A percentile compares a stretch with the other conserved stretches of the same genome.
Evolutionary conservation across 176 grass and related monocot species (phyloP).

Genomic region (Zizania latifolia): DNA sequence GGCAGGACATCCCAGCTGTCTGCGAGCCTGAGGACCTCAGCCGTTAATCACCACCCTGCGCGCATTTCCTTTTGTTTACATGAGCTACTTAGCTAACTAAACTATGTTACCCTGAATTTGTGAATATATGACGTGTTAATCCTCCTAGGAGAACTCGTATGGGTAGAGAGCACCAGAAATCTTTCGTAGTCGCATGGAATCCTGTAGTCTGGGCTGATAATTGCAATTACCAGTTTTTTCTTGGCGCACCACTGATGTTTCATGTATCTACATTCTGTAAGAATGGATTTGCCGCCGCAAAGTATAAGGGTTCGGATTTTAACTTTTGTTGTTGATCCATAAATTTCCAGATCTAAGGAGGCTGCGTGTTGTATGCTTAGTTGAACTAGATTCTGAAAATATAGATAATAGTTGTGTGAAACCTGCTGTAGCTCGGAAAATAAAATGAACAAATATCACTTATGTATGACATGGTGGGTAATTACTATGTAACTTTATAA

Average conservation of each 20-base stretch:
- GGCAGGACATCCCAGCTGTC: not conserved
- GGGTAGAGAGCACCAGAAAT: not conserved
- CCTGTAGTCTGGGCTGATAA: not conserved
- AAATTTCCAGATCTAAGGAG: not conserved
- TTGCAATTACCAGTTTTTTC: not conserved
- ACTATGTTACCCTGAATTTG: not conserved
- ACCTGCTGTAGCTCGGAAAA: no score
- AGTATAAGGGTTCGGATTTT: not conserved
- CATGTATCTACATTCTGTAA: not conserved
- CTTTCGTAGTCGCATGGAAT: not conserved
- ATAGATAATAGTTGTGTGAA: no score
- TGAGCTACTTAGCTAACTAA: not conserved
- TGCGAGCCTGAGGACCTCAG: not conserved
- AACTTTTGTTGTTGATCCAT: not conserved
- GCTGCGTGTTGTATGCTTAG: no score
- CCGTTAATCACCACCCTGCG: not conserved
- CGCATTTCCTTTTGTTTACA: not conserved
- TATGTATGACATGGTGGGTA: no score
- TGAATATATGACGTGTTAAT: constrained; percentile 21
- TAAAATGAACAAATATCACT: no score
- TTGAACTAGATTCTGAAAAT: no score
- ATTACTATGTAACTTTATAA: no score
- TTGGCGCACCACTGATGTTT: not conserved
- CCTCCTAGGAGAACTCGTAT: not conserved
- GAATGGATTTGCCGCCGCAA: not conserved